These are phyloP conservation scores for Martiniozyma asiatica DNA, from an alignment of 1,139 yeast genomes.

Conservation along the genomic window DNA sequence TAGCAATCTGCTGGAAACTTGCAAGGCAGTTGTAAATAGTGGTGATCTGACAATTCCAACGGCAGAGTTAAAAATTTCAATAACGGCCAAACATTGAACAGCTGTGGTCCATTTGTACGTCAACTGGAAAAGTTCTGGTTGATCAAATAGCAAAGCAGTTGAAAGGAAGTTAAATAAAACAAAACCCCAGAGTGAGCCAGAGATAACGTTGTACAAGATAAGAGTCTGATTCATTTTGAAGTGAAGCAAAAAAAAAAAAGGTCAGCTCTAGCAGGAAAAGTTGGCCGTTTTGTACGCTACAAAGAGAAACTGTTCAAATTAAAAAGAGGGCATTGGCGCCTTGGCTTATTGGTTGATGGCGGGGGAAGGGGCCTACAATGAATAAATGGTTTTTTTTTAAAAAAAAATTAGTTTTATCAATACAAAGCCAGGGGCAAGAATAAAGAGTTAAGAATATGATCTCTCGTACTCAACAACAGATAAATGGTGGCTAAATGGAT, in stretches of 20 bases:
- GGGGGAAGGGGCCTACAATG: no score
- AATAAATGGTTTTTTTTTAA: no score
- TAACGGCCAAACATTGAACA: constrained; percentile 73
- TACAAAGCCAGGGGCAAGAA: no score
- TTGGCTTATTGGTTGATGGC: no score
- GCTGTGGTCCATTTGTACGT: constrained; percentile 49
- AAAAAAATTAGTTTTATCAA: no score
- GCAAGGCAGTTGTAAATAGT: constrained; percentile 68
- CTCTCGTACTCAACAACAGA: no score
- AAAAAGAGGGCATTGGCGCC: no score
- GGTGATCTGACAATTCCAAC: constrained; percentile 81
- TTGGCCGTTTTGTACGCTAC: no score
- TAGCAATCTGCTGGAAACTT: constrained; percentile 73
- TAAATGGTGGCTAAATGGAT: no score
- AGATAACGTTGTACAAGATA: constrained; percentile 44
- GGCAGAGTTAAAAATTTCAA: constrained; percentile 71
- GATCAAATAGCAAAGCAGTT: constrained; percentile 32
- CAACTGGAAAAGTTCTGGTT: constrained; percentile 51
- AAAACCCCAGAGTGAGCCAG: constrained; percentile 58
- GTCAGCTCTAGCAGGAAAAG: no score
- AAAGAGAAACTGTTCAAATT: no score
- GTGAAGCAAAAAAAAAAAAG: background rate
- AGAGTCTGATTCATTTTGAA: constrained; percentile 1
- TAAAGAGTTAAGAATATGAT: no score
- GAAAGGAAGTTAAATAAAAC: constrained; percentile 38